Evolutionary conservation across 2,329 filamentous ascomycete genomes (phyloP), one percentile per base, ranked within the genome.

Genomic region (Apiospora rasikravindrae): DNA sequence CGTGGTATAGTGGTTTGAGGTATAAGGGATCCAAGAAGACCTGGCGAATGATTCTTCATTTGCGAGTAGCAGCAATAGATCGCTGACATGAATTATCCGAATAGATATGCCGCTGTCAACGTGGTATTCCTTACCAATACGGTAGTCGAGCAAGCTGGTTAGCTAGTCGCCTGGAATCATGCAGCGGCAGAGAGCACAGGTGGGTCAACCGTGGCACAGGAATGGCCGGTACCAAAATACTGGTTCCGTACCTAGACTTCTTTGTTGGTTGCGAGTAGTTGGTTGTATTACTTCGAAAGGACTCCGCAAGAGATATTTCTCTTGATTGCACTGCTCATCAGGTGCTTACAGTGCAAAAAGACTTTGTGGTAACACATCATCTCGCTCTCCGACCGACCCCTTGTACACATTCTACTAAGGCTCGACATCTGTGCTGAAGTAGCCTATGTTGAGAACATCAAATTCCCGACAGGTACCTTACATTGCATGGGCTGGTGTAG

Each of bases 91-190:
- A n/a, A 40, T 66, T 4, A 37, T 33, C 29, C n/a, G 44, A 24
- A 11, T n/a, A 70, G 71, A 11, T 72, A 44, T 33, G 71, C 71
- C 1, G 71, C 71, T 8, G 71, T 72, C 22, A 70, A 72, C 26
- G 71, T 72, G 26, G 71, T 72, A 8, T 72, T 72, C 16, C 68
- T 72, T 14, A 72, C 71, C 1, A 72, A 71, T n/a, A 42, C 47
- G 13, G 49, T 77, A 0, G 57, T 64, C 33, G 57, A 64, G 33
- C n/a, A n/a, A 13, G 19, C 3, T 1, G 19, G 53, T 2, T 61
- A 61, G 29, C 16, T 37, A 2, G 7, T 5, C 19, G 29, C 1
- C 3, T 4, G 7, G 19, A 19, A 2, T 4, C 16, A 37, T 7
- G 29, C 19, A 1, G 11, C 10, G 53, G 26, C 3, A 19, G 14